Percentiles rank a stretch among this genome's conserved stretches.
Evolutionary conservation across 2,329 filamentous ascomycete genomes (phyloP).

Genomic region (Colletotrichum caudatum): DNA sequence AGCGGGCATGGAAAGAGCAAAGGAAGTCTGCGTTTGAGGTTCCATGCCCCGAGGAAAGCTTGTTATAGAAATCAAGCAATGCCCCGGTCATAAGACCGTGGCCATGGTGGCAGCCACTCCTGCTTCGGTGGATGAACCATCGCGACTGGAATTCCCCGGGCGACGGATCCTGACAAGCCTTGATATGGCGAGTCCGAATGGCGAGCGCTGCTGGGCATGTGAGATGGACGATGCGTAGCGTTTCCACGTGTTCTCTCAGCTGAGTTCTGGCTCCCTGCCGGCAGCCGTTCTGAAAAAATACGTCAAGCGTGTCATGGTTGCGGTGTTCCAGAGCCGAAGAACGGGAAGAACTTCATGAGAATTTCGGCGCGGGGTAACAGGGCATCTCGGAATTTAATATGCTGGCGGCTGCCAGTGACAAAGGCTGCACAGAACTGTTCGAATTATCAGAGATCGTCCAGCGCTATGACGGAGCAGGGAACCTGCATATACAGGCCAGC

Average conservation of each 20-base stretch:
- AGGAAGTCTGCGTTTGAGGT: conserved; percentile 29
- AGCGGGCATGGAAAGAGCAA: neutral
- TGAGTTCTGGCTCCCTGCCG: conserved; percentile 8
- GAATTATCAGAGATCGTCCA: neutral
- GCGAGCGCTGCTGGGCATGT: neutral
- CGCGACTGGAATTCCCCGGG: conserved; percentile 1
- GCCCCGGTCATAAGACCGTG: neutral
- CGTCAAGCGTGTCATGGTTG: neutral
- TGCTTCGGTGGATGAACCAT: neutral
- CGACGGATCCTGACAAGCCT: neutral
- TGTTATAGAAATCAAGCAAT: neutral
- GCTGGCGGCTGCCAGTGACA: neutral
- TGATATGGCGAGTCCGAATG: conserved; percentile 13
- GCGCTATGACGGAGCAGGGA: neutral
- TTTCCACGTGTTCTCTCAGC: conserved; percentile 15
- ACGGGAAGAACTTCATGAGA: neutral
- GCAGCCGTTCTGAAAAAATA: neutral
- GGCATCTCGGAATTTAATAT: neutral
- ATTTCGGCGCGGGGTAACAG: neutral
- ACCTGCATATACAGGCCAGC: no score
- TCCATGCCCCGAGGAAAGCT: neutral
- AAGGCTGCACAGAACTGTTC: neutral
- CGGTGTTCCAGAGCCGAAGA: neutral
- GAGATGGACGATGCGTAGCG: conserved; percentile 7
- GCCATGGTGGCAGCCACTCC: conserved; percentile 11